Base-by-base conservation (phyloP, 306 rosid species). In the Dryas drummondii region DNA sequence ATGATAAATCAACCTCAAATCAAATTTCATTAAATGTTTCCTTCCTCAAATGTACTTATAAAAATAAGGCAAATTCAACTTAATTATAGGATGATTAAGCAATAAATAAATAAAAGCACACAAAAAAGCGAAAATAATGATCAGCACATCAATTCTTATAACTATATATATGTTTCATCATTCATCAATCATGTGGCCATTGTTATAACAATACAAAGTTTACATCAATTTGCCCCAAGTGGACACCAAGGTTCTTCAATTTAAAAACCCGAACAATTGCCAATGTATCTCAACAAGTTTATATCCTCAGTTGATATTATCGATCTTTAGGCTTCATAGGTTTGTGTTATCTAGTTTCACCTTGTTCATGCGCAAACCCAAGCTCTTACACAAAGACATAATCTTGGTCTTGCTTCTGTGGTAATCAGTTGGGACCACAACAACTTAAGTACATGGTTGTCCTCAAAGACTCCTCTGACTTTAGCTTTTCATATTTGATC, bases 381-480 rank as follows among this genome's bases (percentile, higher is more conserved):
- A 22, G 22, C 22, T 22, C 22, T 22, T 22, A 22, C 22, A 22
- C 22, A 22, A 1, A 22, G 22, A 22, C 22, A 22, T 22, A 22
- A 22, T 22, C 22, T 22, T 55, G 32, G 27, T 17, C 22, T 3
- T 9, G 32, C 22, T 22, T 22, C 32, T 10, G 13, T 22, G 48
- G 9, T 62, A 65, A 65, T 65, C 9, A 65, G 55, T 85, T 87
- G 10, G 88, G 87, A 22, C 84, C 91, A 89, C 89, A 87, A 4
- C 66, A 67, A 50, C 90, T 86, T 74, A 86, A 84, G 71, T 82
- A 86, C 93, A 89, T 85, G 53, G 84, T 81, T 0, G 77, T 83
- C 66, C 91, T 83, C 1, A 89, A 80, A 72, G 91, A 81, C 58
- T 84, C 91, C 82, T 87, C 94, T 15, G 82, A 76, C 76, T 79